Evolutionary conservation across 2,329 filamentous ascomycete genomes (phyloP), one percentile per base, ranked within the genome.

Genomic region (Pezicula radicicola): DNA sequence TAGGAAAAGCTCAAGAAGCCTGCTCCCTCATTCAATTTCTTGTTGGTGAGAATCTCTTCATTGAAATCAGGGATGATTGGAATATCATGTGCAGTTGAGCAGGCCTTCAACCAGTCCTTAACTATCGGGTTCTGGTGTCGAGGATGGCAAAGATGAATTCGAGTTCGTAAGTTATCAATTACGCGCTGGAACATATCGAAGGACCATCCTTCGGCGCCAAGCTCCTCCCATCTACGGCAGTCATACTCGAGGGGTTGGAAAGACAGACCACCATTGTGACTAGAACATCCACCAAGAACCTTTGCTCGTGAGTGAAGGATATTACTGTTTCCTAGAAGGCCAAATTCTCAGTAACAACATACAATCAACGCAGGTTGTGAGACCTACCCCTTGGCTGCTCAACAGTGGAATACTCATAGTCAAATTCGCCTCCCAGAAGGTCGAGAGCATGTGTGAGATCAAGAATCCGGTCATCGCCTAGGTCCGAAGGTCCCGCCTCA

Each of bases 231-330:
- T 63, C 89, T 80, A 66, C 89, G 80, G 74, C 89, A 83, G 71
- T 96, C 91, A 70, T 95, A 92, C 70, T 91, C 84, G 67, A 96
- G 95, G 7, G 91, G 90, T 25, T 91, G 84, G 81, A 96, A 96
- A 16, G 89, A 93, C 70, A 96, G 96, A 63, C 96, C 78, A 18
- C 91, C 96, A 74, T 96, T 96, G 80, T 96, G 91, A 54, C 88
- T 93, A 42, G 91, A 95, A 78, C 91, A 96, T 60, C 91, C 91
- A 61, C 91, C 91, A 30, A 96, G 81, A 37, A 96, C 91, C 77
- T 96, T 96, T 58, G 91, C 91, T 56, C 91, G 87, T 13, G 91
- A 95, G 75, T 96, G 91, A 59, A 91, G 85, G 74, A 96, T 96
- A 74, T 91, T 81, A 51, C 89, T 93, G 77, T 96, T 96, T 67